A percentile compares a stretch with the other conserved stretches of the same genome.
Conservation (phyloP, 495 filamentous ascomycete genomes). For the Neurospora sp. region DNA sequence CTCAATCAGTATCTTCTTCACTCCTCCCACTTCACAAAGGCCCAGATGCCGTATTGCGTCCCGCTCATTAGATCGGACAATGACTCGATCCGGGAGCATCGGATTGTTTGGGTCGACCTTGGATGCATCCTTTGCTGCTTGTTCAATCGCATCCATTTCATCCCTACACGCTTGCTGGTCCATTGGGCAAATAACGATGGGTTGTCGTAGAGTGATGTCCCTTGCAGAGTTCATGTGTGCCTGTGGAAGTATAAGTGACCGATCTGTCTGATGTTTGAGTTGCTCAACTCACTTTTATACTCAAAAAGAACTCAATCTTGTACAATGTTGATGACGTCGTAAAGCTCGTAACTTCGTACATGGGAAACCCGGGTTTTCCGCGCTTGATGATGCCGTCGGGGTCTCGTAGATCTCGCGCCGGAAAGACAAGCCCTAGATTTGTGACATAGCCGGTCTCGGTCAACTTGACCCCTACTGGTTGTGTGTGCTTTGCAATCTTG, state of each 20-base stretch:
- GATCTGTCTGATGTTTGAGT: neutral
- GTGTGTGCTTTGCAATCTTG: slow-evolving; percentile 71
- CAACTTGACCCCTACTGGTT: slow-evolving; percentile 68
- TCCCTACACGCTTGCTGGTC: slow-evolving; percentile 94
- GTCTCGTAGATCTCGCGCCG: slow-evolving; percentile 81
- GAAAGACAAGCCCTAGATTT: slow-evolving; percentile 84
- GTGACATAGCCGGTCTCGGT: slow-evolving; percentile 84
- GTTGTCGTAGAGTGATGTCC: slow-evolving; percentile 85
- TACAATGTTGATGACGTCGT: slow-evolving; percentile 91
- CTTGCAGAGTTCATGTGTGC: slow-evolving; percentile 82
- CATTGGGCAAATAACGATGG: slow-evolving; percentile 90
- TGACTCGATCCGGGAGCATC: slow-evolving; percentile 70
- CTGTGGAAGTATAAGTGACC: slow-evolving; percentile 37
- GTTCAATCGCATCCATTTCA: slow-evolving; percentile 95
- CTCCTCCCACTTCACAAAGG: slow-evolving; percentile 72
- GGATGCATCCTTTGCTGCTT: slow-evolving; percentile 84
- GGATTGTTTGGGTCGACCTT: slow-evolving; percentile 81
- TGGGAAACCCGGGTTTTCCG: slow-evolving; percentile 77
- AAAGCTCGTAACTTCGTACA: slow-evolving; percentile 80
- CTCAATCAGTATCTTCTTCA: slow-evolving; percentile 85
- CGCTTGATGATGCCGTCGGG: slow-evolving; percentile 78
- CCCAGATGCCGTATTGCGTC: slow-evolving; percentile 70
- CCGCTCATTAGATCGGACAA: slow-evolving; percentile 67
- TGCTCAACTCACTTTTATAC: slow-evolving; percentile 63
- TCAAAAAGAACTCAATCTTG: slow-evolving; percentile 95